These are phyloP conservation scores for Saccharomyces jurei DNA, from an alignment of 805 yeast genomes.

Conservation along the genomic window DNA sequence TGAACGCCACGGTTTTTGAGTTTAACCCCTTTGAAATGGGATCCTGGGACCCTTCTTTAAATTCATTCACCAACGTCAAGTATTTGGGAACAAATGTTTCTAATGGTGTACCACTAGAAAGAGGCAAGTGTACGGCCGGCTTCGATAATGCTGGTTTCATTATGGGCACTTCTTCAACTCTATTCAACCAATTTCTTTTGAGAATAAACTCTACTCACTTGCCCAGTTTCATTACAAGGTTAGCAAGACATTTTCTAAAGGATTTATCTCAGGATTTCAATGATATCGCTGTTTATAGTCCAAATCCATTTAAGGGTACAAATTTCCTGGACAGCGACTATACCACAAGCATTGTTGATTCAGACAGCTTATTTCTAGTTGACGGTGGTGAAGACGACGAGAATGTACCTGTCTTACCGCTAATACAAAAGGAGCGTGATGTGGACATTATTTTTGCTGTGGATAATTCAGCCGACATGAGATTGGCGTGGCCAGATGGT, in stretches of 20 bases:
- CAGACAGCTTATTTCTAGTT: constrained; percentile 44
- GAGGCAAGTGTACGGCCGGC: constrained; percentile 55
- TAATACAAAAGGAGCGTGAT: constrained; percentile 51
- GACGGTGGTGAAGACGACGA: constrained; percentile 72
- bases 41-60: constrained; percentile 76
- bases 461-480: constrained; percentile 64
- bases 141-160: constrained; percentile 78
- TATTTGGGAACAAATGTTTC: constrained; percentile 62
- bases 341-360: constrained; percentile 34
- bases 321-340: constrained; percentile 28
- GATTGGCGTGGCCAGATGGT: constrained; percentile 59
- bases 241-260: constrained; percentile 39
- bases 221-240: constrained; percentile 38
- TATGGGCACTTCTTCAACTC: constrained; percentile 74
- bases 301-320: constrained; percentile 60
- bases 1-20: constrained; percentile 65
- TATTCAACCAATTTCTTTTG: constrained; percentile 64
- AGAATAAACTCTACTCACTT: constrained; percentile 48
- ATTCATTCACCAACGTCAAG: constrained; percentile 56
- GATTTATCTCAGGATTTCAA: constrained; percentile 43
- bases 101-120: constrained; percentile 48
- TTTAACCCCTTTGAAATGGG: constrained; percentile 70
- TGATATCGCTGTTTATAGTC: constrained; percentile 61
- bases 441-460: constrained; percentile 59
- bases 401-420: constrained; percentile 55